Evolutionary conservation across 192 early-diverging fungal species (phyloP).

Genomic region (Coemansia sp.): DNA sequence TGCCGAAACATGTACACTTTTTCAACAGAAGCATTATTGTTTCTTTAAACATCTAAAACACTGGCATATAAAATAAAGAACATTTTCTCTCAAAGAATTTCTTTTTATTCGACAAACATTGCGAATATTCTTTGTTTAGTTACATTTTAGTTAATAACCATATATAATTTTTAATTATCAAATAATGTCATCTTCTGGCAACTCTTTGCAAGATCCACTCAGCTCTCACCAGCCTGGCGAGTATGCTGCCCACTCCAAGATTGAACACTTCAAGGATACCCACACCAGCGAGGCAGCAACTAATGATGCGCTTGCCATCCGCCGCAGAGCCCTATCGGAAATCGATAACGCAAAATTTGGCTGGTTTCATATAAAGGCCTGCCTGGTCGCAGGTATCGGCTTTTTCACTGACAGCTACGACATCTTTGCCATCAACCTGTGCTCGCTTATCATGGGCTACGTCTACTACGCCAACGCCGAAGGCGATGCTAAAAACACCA

Average conservation of each 20-base stretch:
- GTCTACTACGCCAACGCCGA: constrained; percentile 58
- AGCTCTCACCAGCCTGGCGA: neutral
- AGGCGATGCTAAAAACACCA: constrained; percentile 39
- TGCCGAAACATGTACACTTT: too few species aligned
- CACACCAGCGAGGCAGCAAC: constrained; percentile 3
- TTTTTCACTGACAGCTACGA: constrained; percentile 94
- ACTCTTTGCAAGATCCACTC: constrained; percentile 18
- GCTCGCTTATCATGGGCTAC: constrained; percentile 77
- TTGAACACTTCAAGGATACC: neutral
- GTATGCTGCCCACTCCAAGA: constrained; percentile 4
- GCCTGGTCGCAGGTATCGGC: constrained; percentile 71
- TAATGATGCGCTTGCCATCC: constrained; percentile 16
- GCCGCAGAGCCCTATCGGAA: constrained; percentile 33
- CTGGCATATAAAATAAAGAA: neutral
- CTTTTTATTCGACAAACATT: neutral
- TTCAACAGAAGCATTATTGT: neutral
- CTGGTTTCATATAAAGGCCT: constrained; percentile 75
- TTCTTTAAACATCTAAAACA: neutral
- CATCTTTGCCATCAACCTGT: constrained; percentile 85
- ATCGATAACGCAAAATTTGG: constrained; percentile 72
- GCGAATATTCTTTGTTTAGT: neutral
- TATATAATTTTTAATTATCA: neutral
- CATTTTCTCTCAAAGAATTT: neutral
- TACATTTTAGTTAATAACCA: neutral
- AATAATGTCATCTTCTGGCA: constrained; percentile 11